Evolutionary conservation across 2,329 filamentous ascomycete species (phyloP).

Genomic region (Penicillium sp.): DNA sequence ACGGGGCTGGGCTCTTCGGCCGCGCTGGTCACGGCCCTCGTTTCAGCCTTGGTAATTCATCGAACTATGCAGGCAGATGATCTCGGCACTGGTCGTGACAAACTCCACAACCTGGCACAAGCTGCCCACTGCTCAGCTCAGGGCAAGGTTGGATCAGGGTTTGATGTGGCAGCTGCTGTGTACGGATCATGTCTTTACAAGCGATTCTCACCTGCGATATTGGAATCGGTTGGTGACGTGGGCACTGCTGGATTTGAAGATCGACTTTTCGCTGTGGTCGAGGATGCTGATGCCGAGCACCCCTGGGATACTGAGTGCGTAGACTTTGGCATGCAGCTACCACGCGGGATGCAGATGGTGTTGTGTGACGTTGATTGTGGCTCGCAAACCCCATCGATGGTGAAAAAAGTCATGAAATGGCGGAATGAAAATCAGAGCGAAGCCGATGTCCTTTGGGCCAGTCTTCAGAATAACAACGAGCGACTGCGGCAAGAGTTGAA

Average conservation of each 20-base stretch:
- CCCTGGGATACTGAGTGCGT: conserved; percentile 75
- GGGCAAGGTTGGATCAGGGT: conserved; percentile 92
- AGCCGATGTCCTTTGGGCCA: conserved; percentile 67
- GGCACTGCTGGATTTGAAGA: conserved; percentile 61
- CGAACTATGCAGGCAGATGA: conserved; percentile 41
- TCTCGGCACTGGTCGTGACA: conserved; percentile 48
- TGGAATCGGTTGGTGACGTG: conserved; percentile 61
- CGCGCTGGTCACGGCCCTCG: conserved; percentile 82
- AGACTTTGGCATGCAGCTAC: conserved; percentile 65
- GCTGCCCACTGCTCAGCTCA: conserved; percentile 91
- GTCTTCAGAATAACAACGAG: conserved; percentile 69
- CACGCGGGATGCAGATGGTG: conserved; percentile 66
- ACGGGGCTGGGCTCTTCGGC: conserved; percentile 93
- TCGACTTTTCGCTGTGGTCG: conserved; percentile 60
- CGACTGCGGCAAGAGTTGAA: conserved; percentile 60
- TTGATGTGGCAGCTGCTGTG: conserved; percentile 88
- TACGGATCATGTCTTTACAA: conserved; percentile 87
- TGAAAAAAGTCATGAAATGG: conserved; percentile 85
- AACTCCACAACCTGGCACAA: conserved; percentile 88
- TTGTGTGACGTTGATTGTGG: conserved; percentile 98
- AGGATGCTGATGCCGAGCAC: conserved; percentile 47
- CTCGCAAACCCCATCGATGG: conserved; percentile 90
- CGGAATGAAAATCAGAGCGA: conserved; percentile 56
- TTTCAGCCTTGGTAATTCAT: conserved; percentile 46
- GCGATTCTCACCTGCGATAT: conserved; percentile 77